Conservation (phyloP, 352 stramenopile genomes). For the Lagenidium giganteum region DNA sequence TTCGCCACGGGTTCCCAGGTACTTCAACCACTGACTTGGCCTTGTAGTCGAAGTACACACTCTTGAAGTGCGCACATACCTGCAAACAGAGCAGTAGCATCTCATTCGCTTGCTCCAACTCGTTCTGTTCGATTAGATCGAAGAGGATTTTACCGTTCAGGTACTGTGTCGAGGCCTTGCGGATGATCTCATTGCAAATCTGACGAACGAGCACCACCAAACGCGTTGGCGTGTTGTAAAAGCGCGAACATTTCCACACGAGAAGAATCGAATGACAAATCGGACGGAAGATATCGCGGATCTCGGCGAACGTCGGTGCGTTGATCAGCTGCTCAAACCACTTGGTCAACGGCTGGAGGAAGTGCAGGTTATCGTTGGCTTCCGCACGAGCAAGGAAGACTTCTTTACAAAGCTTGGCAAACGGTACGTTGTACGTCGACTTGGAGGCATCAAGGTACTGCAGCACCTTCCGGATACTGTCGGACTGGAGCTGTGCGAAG, state of each 20-base stretch:
- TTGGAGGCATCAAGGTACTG: constrained; percentile 86
- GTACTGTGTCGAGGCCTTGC: constrained; percentile 57
- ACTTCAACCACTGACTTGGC: constrained; percentile 74
- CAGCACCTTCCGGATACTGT: constrained; percentile 81
- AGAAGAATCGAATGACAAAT: constrained; percentile 87
- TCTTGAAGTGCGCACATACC: constrained; percentile 88
- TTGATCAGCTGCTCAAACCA: constrained; percentile 47
- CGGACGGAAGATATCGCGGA: constrained; percentile 75
- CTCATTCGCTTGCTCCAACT: constrained; percentile 62
- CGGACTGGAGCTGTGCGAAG: constrained; percentile 87
- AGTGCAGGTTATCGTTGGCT: constrained; percentile 85
- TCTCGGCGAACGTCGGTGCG: constrained; percentile 34
- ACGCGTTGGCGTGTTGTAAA: constrained; percentile 88
- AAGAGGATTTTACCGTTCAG: constrained; percentile 80
- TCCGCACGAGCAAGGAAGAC: constrained; percentile 85
- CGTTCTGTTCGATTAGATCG: constrained; percentile 71
- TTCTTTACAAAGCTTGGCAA: constrained; percentile 91
- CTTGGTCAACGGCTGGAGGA: constrained; percentile 67
- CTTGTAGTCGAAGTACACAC: constrained; percentile 92
- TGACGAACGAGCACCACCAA: constrained; percentile 86
- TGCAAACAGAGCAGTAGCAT: constrained; percentile 71
- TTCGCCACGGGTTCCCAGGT: constrained; percentile 83
- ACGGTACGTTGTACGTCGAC: constrained; percentile 90
- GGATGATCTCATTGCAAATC: constrained; percentile 88
- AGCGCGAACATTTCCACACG: constrained; percentile 88